Evolutionary conservation across 208 protist genomes (phyloP).

Genomic region (Wallacemonas sp.): DNA sequence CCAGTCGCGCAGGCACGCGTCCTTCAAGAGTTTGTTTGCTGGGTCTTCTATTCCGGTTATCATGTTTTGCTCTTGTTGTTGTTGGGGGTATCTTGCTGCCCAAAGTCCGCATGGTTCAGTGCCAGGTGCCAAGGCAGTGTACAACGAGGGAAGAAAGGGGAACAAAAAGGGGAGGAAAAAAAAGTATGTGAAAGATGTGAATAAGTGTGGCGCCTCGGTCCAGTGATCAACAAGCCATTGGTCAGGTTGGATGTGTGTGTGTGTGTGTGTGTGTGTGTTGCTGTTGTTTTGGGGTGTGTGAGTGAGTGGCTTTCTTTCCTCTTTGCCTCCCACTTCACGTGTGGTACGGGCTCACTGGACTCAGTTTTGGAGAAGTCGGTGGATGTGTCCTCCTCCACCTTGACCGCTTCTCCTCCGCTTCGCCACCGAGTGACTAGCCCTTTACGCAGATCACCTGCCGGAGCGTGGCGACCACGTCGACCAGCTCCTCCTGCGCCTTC

Average conservation of each 20-base stretch:
- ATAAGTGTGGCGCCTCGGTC: no score
- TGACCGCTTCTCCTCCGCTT: no score
- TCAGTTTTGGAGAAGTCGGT: no score
- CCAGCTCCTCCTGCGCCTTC: constrained; percentile 71
- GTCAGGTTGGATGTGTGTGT: background rate
- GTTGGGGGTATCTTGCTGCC: no score
- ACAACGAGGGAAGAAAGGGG: constrained; percentile 11
- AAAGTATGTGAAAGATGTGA: constrained; percentile 19
- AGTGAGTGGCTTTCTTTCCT: no score
- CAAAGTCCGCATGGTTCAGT: background rate
- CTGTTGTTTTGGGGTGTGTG: background rate
- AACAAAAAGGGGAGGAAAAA: constrained; percentile 7
- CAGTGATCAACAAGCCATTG: background rate
- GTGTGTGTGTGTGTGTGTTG: background rate
- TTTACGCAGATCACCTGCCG: constrained; percentile 88
- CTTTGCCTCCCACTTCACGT: no score
- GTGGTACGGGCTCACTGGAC: no score
- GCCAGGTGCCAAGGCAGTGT: background rate
- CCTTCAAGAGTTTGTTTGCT: no score
- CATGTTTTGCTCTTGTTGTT: background rate
- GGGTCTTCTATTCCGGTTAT: no score
- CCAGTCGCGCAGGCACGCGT: no score
- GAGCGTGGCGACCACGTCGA: constrained; percentile 73
- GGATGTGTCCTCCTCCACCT: no score
- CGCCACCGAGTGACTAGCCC: constrained; percentile 68